These are phyloP conservation scores for Globisporangium barbulae DNA, from an alignment of 352 stramenopile genomes.

Conservation along the genomic window DNA sequence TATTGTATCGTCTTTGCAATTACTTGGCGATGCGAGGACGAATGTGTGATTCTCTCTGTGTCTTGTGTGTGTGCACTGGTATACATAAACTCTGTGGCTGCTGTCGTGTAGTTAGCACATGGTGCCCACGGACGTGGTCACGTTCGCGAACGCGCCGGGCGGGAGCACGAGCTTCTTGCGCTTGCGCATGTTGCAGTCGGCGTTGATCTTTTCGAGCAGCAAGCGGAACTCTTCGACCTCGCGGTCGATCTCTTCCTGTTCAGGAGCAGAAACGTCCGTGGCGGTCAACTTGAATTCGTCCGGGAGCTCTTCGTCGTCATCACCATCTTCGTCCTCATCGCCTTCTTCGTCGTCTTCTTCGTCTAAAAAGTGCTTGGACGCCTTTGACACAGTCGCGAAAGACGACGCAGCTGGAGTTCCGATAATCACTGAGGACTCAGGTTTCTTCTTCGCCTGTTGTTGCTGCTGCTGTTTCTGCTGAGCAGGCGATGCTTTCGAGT, in stretches of 20 bases:
- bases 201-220: constrained; percentile 69
- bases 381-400: neutral
- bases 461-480: constrained; percentile 6
- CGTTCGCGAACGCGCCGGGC: constrained; percentile 45
- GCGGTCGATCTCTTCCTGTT: constrained; percentile 62
- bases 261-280: constrained; percentile 24
- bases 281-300: constrained; percentile 11
- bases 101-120: constrained; percentile 7
- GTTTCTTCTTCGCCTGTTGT: constrained; percentile 15
- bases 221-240: constrained; percentile 74
- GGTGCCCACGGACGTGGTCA: constrained; percentile 14
- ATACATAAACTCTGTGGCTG: neutral
- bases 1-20: neutral
- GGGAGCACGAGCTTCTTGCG: constrained; percentile 75
- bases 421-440: neutral
- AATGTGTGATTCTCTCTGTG: neutral
- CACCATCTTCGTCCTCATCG: constrained; percentile 13
- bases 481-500: constrained; percentile 25
- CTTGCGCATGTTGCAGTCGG: constrained; percentile 42
- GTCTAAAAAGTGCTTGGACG: constrained; percentile 8
- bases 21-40: too few relatives aligned
- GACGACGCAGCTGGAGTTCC: neutral
- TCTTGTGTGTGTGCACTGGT: neutral
- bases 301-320: constrained; percentile 10
- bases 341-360: constrained; percentile 7